Evolutionary conservation across 129 eudicot species (phyloP), one percentile per base, ranked within the genome.

Genomic region (Apium graveolens): DNA sequence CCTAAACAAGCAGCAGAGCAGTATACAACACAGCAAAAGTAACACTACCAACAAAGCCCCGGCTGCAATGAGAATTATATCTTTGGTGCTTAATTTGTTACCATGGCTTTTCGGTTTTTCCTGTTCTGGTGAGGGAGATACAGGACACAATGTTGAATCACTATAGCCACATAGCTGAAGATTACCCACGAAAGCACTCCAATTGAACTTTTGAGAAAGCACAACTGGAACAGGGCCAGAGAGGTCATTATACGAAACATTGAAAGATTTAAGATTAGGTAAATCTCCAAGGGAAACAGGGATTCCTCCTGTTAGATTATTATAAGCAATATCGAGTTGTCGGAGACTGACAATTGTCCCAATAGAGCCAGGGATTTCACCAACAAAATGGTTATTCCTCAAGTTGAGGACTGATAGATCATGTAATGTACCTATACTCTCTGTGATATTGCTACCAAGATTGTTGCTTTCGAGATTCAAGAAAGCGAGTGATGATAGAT

Each of bases 81-180:
- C 71, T 77, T 60, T 77, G 17, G 80, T 38, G 65, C 39, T 60
- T 9, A 53, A 45, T 26, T 38, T 53, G 35, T 32, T 37, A 39
- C 53, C 46, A 53, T 57, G 70, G 37, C 24, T 39, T 77, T 57
- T 53, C 24, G 14, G 10, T n/a, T 77, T 77, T 44, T 37, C 70
- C 20, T 43, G 32, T 5, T 32, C 21, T 37, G 71, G 71, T 3
- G 80, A 32, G 2, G 80, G 35, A 18, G 41, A 39, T 35, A 16
- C 27, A 9, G 80, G 80, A 57, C 80, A 77, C 24, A 5, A 29
- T 44, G 72, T 77, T 38, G 80, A 77, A 57, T 43, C 46, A 57
- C 71, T 77, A 38, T 77, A 77, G 35, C 80, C 80, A 26, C 80
- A 77, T 21, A 77, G 71, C 71, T 77, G 53, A 39, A 77, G 80